These are phyloP conservation scores for Plasmodium coatneyi DNA, from an alignment of 169 alveolate species.

Conservation along the genomic window DNA sequence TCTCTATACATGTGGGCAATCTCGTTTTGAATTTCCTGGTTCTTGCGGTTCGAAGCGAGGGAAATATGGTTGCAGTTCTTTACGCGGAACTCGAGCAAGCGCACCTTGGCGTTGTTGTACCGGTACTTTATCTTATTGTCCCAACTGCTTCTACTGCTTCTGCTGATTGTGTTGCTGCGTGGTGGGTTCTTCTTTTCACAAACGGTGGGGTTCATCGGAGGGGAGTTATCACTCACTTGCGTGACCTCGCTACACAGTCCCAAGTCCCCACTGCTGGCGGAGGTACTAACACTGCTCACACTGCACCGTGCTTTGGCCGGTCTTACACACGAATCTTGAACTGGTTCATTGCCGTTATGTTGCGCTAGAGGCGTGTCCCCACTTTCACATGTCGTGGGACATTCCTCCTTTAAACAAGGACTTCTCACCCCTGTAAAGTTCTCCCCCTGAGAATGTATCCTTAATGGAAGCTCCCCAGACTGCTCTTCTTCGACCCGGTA, in stretches of 20 bases:
- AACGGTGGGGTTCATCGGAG: background rate
- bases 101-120: slow-evolving; percentile 31
- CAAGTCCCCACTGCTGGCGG: background rate
- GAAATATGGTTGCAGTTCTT: slow-evolving; percentile 69
- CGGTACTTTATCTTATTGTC: slow-evolving; percentile 18
- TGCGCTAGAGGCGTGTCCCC: background rate
- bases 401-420: background rate
- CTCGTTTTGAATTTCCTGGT: slow-evolving; percentile 33
- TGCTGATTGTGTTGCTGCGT: background rate
- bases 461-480: background rate
- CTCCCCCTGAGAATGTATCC: background rate
- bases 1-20: slow-evolving; percentile 69
- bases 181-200: background rate
- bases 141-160: background rate
- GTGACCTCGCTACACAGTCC: background rate
- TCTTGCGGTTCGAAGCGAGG: slow-evolving; percentile 38
- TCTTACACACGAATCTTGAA: background rate
- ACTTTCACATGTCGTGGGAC: background rate
- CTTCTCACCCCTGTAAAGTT: background rate
- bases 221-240: background rate
- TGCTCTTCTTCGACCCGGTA: background rate
- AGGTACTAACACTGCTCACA: background rate
- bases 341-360: background rate
- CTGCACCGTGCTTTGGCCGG: background rate
- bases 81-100: slow-evolving; percentile 44